Evolutionary conservation across 176 grass and related monocot genomes (phyloP).

Genomic region (Coix lacrymajobi): DNA sequence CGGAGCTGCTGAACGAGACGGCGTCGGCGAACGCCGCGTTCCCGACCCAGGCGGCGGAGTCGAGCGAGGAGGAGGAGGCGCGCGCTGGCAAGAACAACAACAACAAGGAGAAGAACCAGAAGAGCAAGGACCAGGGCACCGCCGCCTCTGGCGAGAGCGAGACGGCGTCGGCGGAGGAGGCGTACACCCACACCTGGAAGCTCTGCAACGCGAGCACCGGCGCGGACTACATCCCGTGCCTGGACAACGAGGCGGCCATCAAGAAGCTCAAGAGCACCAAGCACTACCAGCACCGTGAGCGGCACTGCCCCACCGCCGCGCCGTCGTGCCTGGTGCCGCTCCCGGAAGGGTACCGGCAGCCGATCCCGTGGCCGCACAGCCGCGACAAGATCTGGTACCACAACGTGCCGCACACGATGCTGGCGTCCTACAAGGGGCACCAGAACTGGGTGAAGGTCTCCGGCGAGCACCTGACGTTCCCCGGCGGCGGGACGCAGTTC

Average conservation of each 20-base stretch:
- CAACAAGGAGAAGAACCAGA: background rate
- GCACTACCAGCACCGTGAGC: slow-evolving; percentile 91
- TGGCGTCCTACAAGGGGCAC: slow-evolving; percentile 66
- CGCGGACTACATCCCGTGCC: slow-evolving; percentile 89
- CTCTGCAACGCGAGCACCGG: slow-evolving; percentile 63
- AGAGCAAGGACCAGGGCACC: background rate
- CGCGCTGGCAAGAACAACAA: background rate
- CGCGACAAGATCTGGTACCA: slow-evolving; percentile 88
- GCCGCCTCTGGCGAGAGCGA: background rate
- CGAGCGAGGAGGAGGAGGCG: slow-evolving; percentile 13
- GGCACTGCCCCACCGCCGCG: slow-evolving; percentile 63
- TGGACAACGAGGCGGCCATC: slow-evolving; percentile 75
- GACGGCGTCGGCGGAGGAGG: background rate
- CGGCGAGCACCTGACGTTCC: slow-evolving; percentile 76
- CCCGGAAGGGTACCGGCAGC: slow-evolving; percentile 49
- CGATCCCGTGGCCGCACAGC: slow-evolving; percentile 75
- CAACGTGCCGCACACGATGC: slow-evolving; percentile 72
- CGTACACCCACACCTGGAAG: slow-evolving; percentile 27
- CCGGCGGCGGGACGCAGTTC: slow-evolving; percentile 80
- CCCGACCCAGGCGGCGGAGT: slow-evolving; percentile 62
- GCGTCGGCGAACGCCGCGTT: slow-evolving; percentile 31
- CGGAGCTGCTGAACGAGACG: slow-evolving; percentile 73
- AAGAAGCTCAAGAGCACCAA: slow-evolving; percentile 49
- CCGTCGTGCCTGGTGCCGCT: slow-evolving; percentile 67
- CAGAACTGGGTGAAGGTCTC: slow-evolving; percentile 90